Evolutionary conservation across 139 green algal species (phyloP).

Genomic region (Spirogloea muscicola): DNA sequence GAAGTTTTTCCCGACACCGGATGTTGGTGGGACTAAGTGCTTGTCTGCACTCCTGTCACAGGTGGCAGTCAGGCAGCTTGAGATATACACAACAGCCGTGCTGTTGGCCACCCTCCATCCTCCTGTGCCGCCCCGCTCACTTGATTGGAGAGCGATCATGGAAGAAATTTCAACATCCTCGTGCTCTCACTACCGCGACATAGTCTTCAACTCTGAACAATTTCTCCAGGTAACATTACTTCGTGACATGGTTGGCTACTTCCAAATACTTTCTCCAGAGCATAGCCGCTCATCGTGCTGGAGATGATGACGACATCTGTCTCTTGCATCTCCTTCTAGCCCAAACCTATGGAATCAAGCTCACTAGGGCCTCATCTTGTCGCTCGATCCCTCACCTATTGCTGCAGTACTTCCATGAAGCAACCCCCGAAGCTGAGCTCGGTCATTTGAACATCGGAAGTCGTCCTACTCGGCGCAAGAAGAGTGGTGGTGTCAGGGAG

Average conservation of each 20-base stretch:
- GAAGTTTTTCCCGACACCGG: no score
- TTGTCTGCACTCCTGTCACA: no score
- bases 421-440: constrained; percentile 92
- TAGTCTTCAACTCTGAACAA: constrained; percentile 36
- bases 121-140: neutral
- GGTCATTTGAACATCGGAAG: constrained; percentile 94
- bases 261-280: no score
- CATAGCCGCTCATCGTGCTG: no score
- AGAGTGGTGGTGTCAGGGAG: constrained; percentile 41
- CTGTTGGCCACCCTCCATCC: constrained; percentile 35
- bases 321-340: no score
- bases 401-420: constrained; percentile 82
- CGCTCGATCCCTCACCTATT: constrained; percentile 61
- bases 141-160: constrained; percentile 26
- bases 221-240: no score
- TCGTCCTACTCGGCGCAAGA: constrained; percentile 13
- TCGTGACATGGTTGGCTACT: no score
- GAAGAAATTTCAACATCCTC: constrained; percentile 17
- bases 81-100: constrained; percentile 46
- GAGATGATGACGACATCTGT: no score
- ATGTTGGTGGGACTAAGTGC: no score
- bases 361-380: no score
- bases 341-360: no score
- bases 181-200: constrained; percentile 19
- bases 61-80: constrained; percentile 34